Evolutionary conservation across 129 eudicot genomes (phyloP), one percentile per base, ranked within the genome.

Genomic region (Pulicaria dysenterica): DNA sequence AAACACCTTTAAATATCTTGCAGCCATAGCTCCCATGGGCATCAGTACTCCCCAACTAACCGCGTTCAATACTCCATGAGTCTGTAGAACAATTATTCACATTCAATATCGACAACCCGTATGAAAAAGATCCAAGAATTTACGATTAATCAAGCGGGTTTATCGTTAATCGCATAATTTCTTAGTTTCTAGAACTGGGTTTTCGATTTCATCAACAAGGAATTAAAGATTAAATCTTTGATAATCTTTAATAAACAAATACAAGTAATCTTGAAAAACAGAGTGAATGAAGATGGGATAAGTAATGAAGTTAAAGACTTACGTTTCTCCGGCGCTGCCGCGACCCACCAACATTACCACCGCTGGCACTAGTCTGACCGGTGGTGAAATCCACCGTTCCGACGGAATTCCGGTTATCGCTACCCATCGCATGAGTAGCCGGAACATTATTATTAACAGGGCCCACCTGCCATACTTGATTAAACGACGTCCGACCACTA

Each of bases 401-500:
- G 6, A 14, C 4, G 5, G 97, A 82, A 43, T 39, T 71, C 19
- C 5, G 31, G 50, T 94, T 78, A 45, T 67, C 86, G 1, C 61
- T 3, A 63, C 0, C 14, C 4, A 24, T 3, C 7, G 15, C 37
- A 79, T 94, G 99, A 24, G 4, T 12, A 10, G 4, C 8, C 53
- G 87, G 89, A 65, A 9, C 56, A 39, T 48, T 85, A 13, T 78
- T 69, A 38, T 16, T 24, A 51, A 88, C 69, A 2, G 81, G 85
- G 4, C 98, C 98, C 51, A 64, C 69, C 59, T 94, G 96, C 98
- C 98, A 94, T 1, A 94, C 92, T 36, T 94, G 98, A 13, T 71
- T 90, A 63, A 85, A 85, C 5, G 80, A 81, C 5, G 98, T 87
- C 8, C 49, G 6, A 3, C 82, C 83, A 4, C 11, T 6, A 0